Conservation (phyloP, 2,329 filamentous ascomycete species). For the Aureobasidium zeae region DNA sequence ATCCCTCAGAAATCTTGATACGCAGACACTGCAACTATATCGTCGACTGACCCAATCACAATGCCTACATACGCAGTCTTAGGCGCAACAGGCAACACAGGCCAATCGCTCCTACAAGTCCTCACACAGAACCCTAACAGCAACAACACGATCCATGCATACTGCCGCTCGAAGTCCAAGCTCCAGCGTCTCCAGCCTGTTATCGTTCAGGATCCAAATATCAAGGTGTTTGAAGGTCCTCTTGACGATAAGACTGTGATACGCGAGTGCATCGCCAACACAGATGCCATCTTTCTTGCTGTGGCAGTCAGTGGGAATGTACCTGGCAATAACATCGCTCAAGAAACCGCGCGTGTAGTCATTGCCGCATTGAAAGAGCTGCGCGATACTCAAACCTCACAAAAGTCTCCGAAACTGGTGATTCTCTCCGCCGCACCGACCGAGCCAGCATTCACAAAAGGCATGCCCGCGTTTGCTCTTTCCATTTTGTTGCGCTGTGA, state of each 20-base stretch:
- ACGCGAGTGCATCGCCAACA: constrained; percentile 28
- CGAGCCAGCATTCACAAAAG: constrained; percentile 30
- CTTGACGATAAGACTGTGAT: constrained; percentile 34
- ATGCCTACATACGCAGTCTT: constrained; percentile 18
- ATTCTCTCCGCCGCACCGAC: constrained; percentile 36
- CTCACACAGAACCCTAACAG: constrained; percentile 28
- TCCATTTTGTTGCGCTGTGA: constrained; percentile 26
- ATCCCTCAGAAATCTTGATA: not conserved
- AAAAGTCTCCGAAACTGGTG: constrained; percentile 32
- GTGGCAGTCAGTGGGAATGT: constrained; percentile 38
- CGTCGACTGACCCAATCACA: not conserved
- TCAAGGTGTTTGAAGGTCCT: constrained; percentile 37
- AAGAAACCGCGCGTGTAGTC: constrained; percentile 30
- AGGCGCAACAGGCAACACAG: constrained; percentile 33
- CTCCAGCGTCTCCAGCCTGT: constrained; percentile 29
- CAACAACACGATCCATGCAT: constrained; percentile 31
- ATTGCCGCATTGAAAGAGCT: constrained; percentile 30
- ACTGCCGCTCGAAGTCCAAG: constrained; percentile 37
- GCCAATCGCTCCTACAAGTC: constrained; percentile 33
- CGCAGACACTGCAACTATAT: not conserved
- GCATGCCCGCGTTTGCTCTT: constrained; percentile 25
- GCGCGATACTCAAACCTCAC: constrained; percentile 3
- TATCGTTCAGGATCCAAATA: constrained; percentile 24
- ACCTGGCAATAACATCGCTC: constrained; percentile 32
- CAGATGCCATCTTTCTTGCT: constrained; percentile 33